Conservation (phyloP, 2,329 filamentous ascomycete genomes). For the Orbilia quercus region DNA sequence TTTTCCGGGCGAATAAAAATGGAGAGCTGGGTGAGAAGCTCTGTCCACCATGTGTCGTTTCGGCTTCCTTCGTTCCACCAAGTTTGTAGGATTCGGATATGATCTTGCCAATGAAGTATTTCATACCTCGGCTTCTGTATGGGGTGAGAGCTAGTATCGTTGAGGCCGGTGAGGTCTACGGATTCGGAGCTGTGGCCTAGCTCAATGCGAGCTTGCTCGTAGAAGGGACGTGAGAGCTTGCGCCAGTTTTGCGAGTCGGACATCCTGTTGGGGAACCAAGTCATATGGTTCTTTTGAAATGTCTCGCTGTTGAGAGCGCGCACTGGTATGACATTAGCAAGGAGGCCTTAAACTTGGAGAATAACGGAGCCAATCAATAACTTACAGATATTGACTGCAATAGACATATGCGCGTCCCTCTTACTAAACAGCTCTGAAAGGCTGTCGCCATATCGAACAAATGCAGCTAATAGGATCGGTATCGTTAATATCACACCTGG, state of each 20-base stretch:
- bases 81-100: conserved; percentile 31
- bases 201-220: neutral
- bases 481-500: neutral
- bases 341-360: too few relatives aligned
- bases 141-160: neutral
- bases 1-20: conserved; percentile 43
- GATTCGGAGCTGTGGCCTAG: neutral
- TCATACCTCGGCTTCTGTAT: conserved; percentile 27
- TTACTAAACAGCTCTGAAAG: conserved; percentile 39
- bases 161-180: neutral
- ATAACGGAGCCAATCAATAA: too few relatives aligned
- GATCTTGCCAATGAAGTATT: conserved; percentile 39
- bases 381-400: conserved; percentile 34
- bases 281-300: conserved; percentile 41
- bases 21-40: conserved; percentile 28
- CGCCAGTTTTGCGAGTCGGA: neutral
- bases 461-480: conserved; percentile 25
- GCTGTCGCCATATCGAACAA: conserved; percentile 46
- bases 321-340: conserved; percentile 16
- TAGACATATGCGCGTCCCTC: conserved; percentile 42
- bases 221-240: neutral
- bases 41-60: conserved; percentile 44
- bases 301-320: conserved; percentile 30
- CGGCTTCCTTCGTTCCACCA: conserved; percentile 40
- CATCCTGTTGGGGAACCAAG: conserved; percentile 16